These are phyloP conservation scores for Immersiporthe knoxdaviesiana DNA, from an alignment of 2,329 filamentous ascomycete species.

Conservation along the genomic window DNA sequence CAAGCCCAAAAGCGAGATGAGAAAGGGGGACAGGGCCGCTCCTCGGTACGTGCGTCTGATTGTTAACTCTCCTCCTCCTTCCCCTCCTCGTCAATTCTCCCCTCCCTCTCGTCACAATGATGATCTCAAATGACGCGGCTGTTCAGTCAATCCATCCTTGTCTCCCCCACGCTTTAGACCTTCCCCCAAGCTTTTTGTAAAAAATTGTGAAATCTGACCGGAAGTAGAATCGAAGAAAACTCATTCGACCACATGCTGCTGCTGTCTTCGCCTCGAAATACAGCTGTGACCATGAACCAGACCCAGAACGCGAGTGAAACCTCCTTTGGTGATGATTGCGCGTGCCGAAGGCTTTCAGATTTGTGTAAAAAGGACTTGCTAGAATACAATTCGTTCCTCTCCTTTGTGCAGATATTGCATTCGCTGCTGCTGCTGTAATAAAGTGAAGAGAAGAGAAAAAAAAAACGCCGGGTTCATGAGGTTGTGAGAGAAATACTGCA, in stretches of 20 bases:
- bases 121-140: background rate
- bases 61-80: background rate
- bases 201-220: slow-evolving; percentile 20
- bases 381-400: slow-evolving; percentile 28
- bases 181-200: slow-evolving; percentile 1
- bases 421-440: slow-evolving; percentile 32
- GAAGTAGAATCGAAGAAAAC: slow-evolving; percentile 28
- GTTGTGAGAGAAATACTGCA: slow-evolving; percentile 30
- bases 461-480: slow-evolving; percentile 35
- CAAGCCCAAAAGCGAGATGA: slow-evolving; percentile 11
- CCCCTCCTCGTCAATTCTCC: background rate
- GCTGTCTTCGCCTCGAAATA: slow-evolving; percentile 8
- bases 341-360: slow-evolving; percentile 16
- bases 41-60: background rate
- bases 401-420: slow-evolving; percentile 33
- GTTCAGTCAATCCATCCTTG: background rate
- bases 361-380: slow-evolving; percentile 27
- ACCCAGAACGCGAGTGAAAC: slow-evolving; percentile 16
- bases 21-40: background rate
- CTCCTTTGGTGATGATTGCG: slow-evolving; percentile 11
- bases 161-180: no score
- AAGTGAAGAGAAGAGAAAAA: no score
- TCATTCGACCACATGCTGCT: slow-evolving; percentile 17
- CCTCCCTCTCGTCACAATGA: background rate
- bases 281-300: slow-evolving; percentile 22